Evolutionary conservation across 768 basidiomycete genomes (phyloP).

Genomic region (Amanita polypyramis): DNA sequence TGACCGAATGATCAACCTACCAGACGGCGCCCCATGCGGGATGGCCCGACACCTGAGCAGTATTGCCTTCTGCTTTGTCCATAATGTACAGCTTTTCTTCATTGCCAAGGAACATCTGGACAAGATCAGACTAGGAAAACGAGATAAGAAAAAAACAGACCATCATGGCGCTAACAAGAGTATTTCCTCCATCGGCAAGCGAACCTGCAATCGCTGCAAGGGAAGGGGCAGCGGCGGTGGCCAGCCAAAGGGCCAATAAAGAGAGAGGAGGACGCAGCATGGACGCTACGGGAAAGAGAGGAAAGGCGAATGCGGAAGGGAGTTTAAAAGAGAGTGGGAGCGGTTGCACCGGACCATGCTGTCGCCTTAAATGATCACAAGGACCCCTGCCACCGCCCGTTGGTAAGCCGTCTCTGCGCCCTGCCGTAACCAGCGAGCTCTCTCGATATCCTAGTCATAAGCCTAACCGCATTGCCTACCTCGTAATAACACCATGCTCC

Average conservation of each 20-base stretch:
- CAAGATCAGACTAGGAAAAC: background rate
- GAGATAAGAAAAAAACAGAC: constrained; percentile 11
- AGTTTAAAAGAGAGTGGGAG: background rate
- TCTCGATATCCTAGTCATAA: too few species aligned
- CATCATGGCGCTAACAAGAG: constrained; percentile 30
- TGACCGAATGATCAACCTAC: background rate
- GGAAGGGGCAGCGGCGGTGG: constrained; percentile 13
- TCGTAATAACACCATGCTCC: too few species aligned
- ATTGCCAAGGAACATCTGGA: constrained; percentile 59
- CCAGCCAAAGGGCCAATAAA: constrained; percentile 18
- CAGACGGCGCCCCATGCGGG: constrained; percentile 43
- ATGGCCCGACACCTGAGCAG: constrained; percentile 42
- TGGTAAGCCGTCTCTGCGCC: too few species aligned
- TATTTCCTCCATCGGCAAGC: constrained; percentile 25
- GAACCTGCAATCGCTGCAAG: constrained; percentile 22
- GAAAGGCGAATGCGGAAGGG: background rate
- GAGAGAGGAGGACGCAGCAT: constrained; percentile 11
- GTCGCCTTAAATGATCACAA: background rate
- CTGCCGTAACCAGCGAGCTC: too few species aligned
- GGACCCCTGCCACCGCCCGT: background rate
- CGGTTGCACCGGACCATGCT: background rate
- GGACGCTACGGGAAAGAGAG: background rate
- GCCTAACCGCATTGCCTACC: too few species aligned
- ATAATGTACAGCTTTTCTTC: constrained; percentile 64
- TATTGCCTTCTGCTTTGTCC: constrained; percentile 72